A percentile compares a stretch with the other conserved stretches of the same genome.
Conservation (phyloP, 1,139 yeast species). For the Tardiomyces depauwii region DNA sequence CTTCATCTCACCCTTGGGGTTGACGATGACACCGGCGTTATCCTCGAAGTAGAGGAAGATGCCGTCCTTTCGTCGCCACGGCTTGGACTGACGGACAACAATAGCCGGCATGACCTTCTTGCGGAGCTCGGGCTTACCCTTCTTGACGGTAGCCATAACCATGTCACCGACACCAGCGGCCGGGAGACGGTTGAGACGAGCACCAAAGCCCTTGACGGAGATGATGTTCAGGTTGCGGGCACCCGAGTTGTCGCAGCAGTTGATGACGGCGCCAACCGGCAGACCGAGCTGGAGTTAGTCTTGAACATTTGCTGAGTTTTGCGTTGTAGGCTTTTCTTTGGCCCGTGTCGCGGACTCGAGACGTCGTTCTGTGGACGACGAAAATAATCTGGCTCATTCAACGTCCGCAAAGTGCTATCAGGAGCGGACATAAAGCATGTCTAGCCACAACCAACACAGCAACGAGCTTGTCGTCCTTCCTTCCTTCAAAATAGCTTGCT, state of each 20-base stretch:
- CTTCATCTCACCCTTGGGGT: conserved; percentile 99
- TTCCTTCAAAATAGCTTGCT: too few species aligned
- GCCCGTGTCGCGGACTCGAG: too few species aligned
- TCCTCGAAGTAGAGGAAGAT: conserved; percentile 99
- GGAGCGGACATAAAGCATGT: too few species aligned
- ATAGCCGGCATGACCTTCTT: conserved; percentile 99
- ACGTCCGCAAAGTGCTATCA: too few species aligned
- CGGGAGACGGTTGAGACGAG: conserved; percentile 99
- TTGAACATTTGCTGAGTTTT: too few species aligned
- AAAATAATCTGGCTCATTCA: too few species aligned
- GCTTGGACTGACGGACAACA: conserved; percentile 98
- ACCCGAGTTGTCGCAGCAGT: conserved; percentile 99
- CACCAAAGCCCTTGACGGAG: conserved; percentile 99
- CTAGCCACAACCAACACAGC: too few species aligned
- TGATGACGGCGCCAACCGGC: conserved; percentile 99
- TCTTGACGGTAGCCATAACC: conserved; percentile 99
- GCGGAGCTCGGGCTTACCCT: conserved; percentile 99
- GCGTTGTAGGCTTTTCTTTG: too few species aligned
- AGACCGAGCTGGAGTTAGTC: conserved; percentile 64
- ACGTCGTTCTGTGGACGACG: too few species aligned
- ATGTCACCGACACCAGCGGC: conserved; percentile 99
- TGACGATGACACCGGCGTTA: conserved; percentile 99
- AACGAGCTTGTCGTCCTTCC: too few species aligned
- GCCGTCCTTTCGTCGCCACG: conserved; percentile 99
- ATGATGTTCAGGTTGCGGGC: conserved; percentile 99